Evolutionary conservation across 1,139 yeast species (phyloP).

Genomic region (Yamadazyma triangularis): DNA sequence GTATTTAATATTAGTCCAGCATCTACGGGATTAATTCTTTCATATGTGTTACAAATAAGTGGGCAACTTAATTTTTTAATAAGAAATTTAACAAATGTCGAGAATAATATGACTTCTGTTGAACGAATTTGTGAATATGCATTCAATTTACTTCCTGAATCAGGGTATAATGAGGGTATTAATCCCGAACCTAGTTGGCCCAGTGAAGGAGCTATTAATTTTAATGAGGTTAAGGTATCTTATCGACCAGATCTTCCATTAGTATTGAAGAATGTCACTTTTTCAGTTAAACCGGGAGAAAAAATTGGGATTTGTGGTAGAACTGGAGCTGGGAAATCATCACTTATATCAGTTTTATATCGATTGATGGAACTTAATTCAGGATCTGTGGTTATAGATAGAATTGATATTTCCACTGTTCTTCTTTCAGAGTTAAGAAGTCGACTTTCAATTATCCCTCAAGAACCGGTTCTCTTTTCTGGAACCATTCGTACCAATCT

Average conservation of each 20-base stretch:
- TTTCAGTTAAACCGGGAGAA: conserved; percentile 48
- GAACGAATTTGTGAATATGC: conserved; percentile 78
- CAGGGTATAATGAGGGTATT: conserved; percentile 44
- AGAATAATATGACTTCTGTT: conserved; percentile 80
- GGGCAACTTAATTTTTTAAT: conserved; percentile 48
- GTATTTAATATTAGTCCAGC: conserved; percentile 63
- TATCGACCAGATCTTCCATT: conserved; percentile 77
- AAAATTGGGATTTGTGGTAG: conserved; percentile 77
- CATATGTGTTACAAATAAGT: conserved; percentile 55
- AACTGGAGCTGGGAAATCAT: conserved; percentile 78
- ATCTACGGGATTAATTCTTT: conserved; percentile 66
- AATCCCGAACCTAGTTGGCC: conserved; percentile 53
- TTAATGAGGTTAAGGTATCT: conserved; percentile 55
- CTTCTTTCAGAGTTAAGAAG: conserved; percentile 75
- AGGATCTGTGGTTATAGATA: conserved; percentile 58
- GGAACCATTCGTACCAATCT: conserved; percentile 78
- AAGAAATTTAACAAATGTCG: conserved; percentile 64
- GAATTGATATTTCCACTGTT: conserved; percentile 52
- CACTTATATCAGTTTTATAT: conserved; percentile 65
- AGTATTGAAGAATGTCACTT: conserved; percentile 56
- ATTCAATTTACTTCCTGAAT: conserved; percentile 34
- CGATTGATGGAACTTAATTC: conserved; percentile 51
- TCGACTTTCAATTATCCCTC: conserved; percentile 82
- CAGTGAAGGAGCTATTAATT: conserved; percentile 45
- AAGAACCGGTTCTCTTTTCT: conserved; percentile 84